Percentiles rank a stretch among this genome's conserved stretches.
Conservation (phyloP, 2,329 filamentous ascomycete genomes). For the Corniculantispora saksenae region DNA sequence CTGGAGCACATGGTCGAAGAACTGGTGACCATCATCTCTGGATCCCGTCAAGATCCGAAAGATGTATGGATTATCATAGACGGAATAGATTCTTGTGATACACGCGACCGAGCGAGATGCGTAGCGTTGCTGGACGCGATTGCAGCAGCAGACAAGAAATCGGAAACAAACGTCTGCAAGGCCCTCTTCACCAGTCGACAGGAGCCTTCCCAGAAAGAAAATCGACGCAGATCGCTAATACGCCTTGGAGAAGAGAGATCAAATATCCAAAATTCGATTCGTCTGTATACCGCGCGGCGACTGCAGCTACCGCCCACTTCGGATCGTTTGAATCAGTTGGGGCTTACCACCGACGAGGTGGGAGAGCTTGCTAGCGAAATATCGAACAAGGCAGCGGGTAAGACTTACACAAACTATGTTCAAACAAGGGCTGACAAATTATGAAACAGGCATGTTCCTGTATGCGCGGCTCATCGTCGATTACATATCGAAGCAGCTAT, state of each 20-base stretch:
- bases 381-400: background rate
- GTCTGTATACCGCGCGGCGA: background rate
- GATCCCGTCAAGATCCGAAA: background rate
- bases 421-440: constrained; percentile 24
- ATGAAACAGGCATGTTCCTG: constrained; percentile 40
- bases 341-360: background rate
- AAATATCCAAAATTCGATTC: background rate
- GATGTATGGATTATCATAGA: constrained; percentile 32
- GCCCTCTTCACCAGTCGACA: background rate
- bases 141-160: background rate
- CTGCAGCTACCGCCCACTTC: background rate
- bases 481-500: constrained; percentile 34
- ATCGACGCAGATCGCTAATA: background rate
- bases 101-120: constrained; percentile 19
- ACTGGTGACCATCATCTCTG: background rate
- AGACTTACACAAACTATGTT: constrained; percentile 19
- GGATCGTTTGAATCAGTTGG: background rate
- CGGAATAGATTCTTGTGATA: constrained; percentile 29
- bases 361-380: background rate
- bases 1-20: background rate
- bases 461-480: constrained; percentile 38
- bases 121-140: background rate
- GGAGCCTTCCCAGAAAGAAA: background rate
- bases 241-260: background rate
- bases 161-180: background rate